phyloP scores from a whole-genome alignment of 2,329 filamentous ascomycete genomes.

The Cladosporium sp. region DNA sequence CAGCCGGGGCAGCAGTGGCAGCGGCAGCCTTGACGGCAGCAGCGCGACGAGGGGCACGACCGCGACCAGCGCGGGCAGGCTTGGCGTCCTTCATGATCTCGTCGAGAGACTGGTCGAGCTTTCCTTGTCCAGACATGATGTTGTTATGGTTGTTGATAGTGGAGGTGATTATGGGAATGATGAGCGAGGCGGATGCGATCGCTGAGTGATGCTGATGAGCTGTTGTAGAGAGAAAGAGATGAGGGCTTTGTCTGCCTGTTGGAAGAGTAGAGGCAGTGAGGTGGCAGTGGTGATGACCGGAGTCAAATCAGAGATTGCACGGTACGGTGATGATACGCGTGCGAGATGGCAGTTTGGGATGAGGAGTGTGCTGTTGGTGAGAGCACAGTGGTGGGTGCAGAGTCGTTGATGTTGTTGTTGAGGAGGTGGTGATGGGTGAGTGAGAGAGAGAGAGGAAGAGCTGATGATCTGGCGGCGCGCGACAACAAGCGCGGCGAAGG shows the following conservation, averaged over 20 bases:
- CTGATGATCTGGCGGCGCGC: not conserved
- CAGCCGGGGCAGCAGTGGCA: conserved; percentile 60
- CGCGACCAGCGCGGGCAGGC: conserved; percentile 37
- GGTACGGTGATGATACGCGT: not conserved
- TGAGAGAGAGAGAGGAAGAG: not conserved
- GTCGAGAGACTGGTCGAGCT: conserved; percentile 95
- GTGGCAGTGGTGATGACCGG: conserved; percentile 4
- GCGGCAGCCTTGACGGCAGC: conserved; percentile 50
- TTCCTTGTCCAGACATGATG: conserved; percentile 69
- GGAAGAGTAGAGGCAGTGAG: conserved; percentile 4
- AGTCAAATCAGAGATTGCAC: conserved; percentile 1
- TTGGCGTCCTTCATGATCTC: conserved; percentile 78
- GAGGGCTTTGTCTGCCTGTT: conserved; percentile 8
- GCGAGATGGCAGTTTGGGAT: conserved; percentile 9
- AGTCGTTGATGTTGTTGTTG: not conserved
- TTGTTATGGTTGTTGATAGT: conserved; percentile 7
- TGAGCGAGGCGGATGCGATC: conserved; percentile 2
- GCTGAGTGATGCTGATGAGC: conserved; percentile 2
- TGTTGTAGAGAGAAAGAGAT: not conserved
- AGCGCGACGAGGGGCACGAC: conserved; percentile 38
- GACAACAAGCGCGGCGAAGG: not conserved
- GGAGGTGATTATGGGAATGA: not conserved
- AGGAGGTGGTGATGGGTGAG: not conserved
- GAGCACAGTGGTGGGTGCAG: not conserved
- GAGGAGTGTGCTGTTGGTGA: conserved; percentile 1